phyloP scores from a whole-genome alignment of 352 stramenopile species.

The Pythium aristosporum region DNA sequence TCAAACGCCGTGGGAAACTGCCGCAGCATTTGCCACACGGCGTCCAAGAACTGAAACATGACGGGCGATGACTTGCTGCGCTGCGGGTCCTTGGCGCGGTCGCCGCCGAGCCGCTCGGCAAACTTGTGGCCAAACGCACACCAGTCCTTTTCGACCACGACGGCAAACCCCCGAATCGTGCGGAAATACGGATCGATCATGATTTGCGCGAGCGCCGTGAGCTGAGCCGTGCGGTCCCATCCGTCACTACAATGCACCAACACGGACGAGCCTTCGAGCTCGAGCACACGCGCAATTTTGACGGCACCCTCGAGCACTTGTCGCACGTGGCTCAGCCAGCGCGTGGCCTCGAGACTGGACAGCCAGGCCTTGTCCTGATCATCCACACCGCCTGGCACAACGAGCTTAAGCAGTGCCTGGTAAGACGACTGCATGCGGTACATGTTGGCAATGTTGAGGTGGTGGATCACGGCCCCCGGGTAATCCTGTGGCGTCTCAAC shows the following conservation, averaged over 20 bases:
- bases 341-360: slow-evolving; percentile 70
- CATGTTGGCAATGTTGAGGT: slow-evolving; percentile 93
- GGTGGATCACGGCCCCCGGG: slow-evolving; percentile 69
- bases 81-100: slow-evolving; percentile 74
- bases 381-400: slow-evolving; percentile 58
- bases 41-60: slow-evolving; percentile 87
- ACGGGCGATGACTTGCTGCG: slow-evolving; percentile 80
- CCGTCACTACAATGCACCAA: slow-evolving; percentile 89
- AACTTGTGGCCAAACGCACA: slow-evolving; percentile 87
- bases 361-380: slow-evolving; percentile 71
- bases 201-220: slow-evolving; percentile 75
- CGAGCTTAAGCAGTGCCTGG: slow-evolving; percentile 66
- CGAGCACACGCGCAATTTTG: slow-evolving; percentile 86
- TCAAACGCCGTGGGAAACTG: slow-evolving; percentile 84
- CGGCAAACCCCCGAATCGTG: slow-evolving; percentile 80
- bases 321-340: slow-evolving; percentile 84
- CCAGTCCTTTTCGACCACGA: slow-evolving; percentile 88
- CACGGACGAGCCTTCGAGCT: slow-evolving; percentile 74
- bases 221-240: slow-evolving; percentile 84
- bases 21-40: slow-evolving; percentile 79
- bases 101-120: slow-evolving; percentile 57
- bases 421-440: slow-evolving; percentile 90
- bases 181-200: slow-evolving; percentile 89
- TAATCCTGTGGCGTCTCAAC: slow-evolving; percentile 88
- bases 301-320: slow-evolving; percentile 78